Percentiles rank a stretch among this genome's conserved stretches.
phyloP scores from a whole-genome alignment of 371 early-diverging fungal genomes.

The Lichtheimia ramosa region DNA sequence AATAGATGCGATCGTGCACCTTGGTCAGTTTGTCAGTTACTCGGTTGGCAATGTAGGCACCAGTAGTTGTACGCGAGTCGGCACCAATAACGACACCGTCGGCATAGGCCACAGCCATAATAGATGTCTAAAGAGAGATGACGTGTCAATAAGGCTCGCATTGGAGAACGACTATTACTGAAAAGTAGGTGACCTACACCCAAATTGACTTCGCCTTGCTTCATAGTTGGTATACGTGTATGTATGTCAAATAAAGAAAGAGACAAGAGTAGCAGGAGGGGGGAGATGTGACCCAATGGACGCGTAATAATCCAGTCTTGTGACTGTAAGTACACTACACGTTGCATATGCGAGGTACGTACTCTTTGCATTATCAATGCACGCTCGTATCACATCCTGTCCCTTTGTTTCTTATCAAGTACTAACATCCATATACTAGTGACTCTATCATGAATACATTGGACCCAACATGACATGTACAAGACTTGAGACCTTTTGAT shows the following conservation, averaged over 20 bases:
- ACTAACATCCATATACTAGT: too few relatives aligned
- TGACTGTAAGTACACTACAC: neutral
- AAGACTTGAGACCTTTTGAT: too few relatives aligned
- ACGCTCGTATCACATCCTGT: too few relatives aligned
- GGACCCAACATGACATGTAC: too few relatives aligned
- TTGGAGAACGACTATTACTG: neutral
- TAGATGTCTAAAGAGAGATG: slow-evolving; percentile 83
- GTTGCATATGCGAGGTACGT: neutral
- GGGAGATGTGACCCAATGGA: neutral
- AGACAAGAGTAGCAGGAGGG: too few relatives aligned
- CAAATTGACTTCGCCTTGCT: slow-evolving; percentile 93
- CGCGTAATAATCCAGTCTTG: neutral
- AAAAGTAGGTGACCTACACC: slow-evolving; percentile 67
- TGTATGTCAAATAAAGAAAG: too few relatives aligned
- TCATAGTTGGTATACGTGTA: slow-evolving; percentile 44
- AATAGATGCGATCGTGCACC: slow-evolving; percentile 95
- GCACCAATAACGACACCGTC: slow-evolving; percentile 99
- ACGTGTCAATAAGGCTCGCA: neutral
- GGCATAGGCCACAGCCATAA: slow-evolving; percentile 96
- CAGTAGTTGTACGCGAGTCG: slow-evolving; percentile 98
- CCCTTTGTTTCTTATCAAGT: too few relatives aligned
- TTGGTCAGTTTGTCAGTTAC: slow-evolving; percentile 99
- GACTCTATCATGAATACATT: too few relatives aligned
- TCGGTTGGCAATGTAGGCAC: slow-evolving; percentile 97
- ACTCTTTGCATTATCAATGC: too few relatives aligned